Percentiles rank a stretch among this genome's conserved stretches.
These are phyloP conservation scores for Lactifluus volemus DNA, from an alignment of 768 basidiomycete species.

Conservation along the genomic window DNA sequence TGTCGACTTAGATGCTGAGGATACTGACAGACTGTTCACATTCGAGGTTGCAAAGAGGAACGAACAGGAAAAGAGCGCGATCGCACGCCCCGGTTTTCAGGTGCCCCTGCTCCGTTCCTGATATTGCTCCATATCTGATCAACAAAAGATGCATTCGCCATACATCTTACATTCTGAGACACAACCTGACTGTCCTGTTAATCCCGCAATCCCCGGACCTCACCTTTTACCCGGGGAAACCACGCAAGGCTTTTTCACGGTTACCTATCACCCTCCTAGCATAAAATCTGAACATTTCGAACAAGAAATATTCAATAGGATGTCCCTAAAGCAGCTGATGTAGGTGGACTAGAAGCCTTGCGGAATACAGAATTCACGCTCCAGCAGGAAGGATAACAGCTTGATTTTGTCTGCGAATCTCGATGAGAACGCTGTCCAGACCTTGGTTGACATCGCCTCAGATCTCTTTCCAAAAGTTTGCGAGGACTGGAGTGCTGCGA, in stretches of 20 bases:
- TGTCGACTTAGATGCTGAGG: conserved; percentile 33
- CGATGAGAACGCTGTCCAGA: neutral
- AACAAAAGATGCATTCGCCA: neutral
- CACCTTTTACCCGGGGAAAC: conserved; percentile 17
- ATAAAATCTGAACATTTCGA: neutral
- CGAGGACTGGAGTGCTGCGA: neutral
- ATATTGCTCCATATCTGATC: neutral
- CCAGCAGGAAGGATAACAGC: neutral
- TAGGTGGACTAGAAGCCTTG: neutral
- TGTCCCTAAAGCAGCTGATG: neutral
- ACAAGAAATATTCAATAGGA: neutral
- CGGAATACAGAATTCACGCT: neutral
- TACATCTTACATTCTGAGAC: neutral
- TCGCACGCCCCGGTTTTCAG: conserved; percentile 35
- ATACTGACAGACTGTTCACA: conserved; percentile 40
- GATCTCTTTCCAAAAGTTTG: neutral
- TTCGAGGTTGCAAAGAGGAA: conserved; percentile 48
- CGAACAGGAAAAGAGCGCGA: conserved; percentile 47
- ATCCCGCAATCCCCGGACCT: neutral
- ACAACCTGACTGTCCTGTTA: neutral
- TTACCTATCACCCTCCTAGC: neutral
- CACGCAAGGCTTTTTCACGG: conserved; percentile 16
- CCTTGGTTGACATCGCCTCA: neutral
- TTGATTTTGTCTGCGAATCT: neutral
- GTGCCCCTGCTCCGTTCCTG: conserved; percentile 24